These are phyloP conservation scores for Yamadazyma friedrichii DNA, from an alignment of 1,139 yeast genomes.

Conservation along the genomic window DNA sequence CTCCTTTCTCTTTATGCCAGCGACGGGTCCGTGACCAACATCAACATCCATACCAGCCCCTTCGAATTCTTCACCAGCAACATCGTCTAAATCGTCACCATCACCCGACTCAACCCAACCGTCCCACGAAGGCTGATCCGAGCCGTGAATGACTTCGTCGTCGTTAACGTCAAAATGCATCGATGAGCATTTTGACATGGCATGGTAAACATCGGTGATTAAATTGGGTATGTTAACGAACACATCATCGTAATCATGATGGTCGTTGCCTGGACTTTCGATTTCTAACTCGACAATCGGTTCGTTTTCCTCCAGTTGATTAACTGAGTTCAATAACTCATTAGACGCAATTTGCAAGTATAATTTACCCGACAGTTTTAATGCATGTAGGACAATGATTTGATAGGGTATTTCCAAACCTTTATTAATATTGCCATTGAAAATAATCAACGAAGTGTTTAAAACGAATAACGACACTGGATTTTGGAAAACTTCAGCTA, in stretches of 20 bases:
- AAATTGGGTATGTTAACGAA: conserved; percentile 8
- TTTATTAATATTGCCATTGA: conserved; percentile 26
- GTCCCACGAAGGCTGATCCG: not conserved
- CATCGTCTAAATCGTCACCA: conserved; percentile 37
- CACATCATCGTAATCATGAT: not conserved
- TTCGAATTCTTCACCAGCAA: conserved; percentile 15
- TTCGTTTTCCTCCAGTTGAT: not conserved
- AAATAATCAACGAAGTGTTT: conserved; percentile 35
- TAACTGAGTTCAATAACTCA: conserved; percentile 13
- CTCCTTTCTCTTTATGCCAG: conserved; percentile 34
- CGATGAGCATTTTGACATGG: conserved; percentile 40
- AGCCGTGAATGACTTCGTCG: conserved; percentile 9
- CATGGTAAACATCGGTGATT: conserved; percentile 28
- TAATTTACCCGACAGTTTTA: conserved; percentile 24
- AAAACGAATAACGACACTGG: conserved; percentile 34
- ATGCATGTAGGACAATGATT: conserved; percentile 37
- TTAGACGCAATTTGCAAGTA: conserved; percentile 34
- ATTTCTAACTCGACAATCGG: conserved; percentile 9
- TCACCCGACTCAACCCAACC: conserved; percentile 22
- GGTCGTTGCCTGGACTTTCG: not conserved
- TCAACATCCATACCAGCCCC: conserved; percentile 47
- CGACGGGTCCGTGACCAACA: conserved; percentile 38
- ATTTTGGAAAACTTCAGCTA: conserved; percentile 2
- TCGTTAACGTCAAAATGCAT: conserved; percentile 31
- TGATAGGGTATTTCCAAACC: conserved; percentile 46